phyloP scores from a whole-genome alignment of 768 basidiomycete species.

The Mrakia hoshinonis region DNA sequence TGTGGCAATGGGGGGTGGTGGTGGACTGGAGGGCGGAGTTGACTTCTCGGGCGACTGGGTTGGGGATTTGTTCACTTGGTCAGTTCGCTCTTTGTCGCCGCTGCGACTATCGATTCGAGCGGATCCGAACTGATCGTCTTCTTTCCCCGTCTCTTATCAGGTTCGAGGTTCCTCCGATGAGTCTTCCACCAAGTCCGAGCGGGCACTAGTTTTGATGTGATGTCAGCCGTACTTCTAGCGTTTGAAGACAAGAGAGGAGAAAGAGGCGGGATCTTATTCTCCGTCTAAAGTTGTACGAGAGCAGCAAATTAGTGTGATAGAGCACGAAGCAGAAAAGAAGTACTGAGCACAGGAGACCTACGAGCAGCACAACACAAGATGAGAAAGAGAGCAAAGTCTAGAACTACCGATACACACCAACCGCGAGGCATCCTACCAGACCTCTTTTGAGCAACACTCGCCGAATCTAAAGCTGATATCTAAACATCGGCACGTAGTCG shows the following conservation, averaged over 20 bases:
- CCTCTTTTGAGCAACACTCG: not conserved
- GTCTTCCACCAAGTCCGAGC: not conserved
- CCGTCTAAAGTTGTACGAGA: not conserved
- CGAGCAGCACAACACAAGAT: not conserved
- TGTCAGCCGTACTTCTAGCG: not conserved
- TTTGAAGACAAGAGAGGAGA: too few relatives aligned
- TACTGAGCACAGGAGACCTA: not conserved
- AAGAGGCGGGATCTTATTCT: too few relatives aligned
- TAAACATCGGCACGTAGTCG: constrained; percentile 16
- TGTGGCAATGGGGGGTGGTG: not conserved
- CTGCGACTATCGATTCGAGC: not conserved
- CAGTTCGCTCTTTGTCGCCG: not conserved
- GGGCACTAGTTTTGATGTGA: not conserved
- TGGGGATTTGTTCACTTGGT: constrained; percentile 13
- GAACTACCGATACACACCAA: too few relatives aligned
- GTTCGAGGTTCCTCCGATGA: constrained; percentile 15
- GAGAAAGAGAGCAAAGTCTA: not conserved
- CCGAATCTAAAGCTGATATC: constrained; percentile 9
- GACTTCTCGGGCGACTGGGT: constrained; percentile 12
- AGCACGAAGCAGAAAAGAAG: not conserved
- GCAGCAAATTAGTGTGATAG: not conserved
- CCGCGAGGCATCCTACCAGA: too few relatives aligned
- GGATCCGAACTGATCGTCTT: not conserved
- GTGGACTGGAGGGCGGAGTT: not conserved
- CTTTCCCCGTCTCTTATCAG: not conserved